These are phyloP conservation scores for Cucurbita ficifolia DNA, from an alignment of 306 rosid species.

Conservation along the genomic window DNA sequence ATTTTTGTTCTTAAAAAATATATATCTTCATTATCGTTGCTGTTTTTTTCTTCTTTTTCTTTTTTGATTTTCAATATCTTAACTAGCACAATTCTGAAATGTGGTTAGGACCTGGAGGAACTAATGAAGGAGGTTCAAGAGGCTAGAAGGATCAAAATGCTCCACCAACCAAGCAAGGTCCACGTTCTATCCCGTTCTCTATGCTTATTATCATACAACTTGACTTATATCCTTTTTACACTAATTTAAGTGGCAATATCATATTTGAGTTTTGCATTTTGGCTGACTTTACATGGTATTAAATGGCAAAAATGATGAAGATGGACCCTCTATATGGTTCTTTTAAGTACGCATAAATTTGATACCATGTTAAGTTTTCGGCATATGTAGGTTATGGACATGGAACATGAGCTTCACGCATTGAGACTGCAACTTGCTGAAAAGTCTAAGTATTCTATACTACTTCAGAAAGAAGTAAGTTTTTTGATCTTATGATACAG, in stretches of 20 bases:
- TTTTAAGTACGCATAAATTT: background rate
- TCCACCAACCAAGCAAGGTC: slow-evolving; percentile 96
- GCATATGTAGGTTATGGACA: slow-evolving; percentile 75
- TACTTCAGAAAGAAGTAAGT: slow-evolving; percentile 66
- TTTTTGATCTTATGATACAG: background rate
- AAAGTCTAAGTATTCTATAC: slow-evolving; percentile 65
- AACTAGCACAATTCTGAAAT: slow-evolving; percentile 15
- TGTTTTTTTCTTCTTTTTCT: background rate
- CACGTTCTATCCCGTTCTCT: slow-evolving; percentile 4
- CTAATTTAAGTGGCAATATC: background rate
- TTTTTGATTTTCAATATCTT: background rate
- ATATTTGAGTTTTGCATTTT: background rate
- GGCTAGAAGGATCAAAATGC: slow-evolving; percentile 87
- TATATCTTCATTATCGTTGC: background rate
- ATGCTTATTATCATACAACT: background rate
- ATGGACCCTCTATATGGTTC: background rate
- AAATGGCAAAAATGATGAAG: background rate
- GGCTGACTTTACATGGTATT: background rate
- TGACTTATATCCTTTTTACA: background rate
- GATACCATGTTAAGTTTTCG: background rate
- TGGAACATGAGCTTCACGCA: slow-evolving; percentile 88
- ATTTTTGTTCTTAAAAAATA: background rate
- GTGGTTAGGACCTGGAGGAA: slow-evolving; percentile 63
- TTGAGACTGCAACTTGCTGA: slow-evolving; percentile 70
- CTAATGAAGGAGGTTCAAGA: slow-evolving; percentile 96